Base-by-base conservation (phyloP, 768 basidiomycete genomes). In the Tephrocybe sp. region DNA sequence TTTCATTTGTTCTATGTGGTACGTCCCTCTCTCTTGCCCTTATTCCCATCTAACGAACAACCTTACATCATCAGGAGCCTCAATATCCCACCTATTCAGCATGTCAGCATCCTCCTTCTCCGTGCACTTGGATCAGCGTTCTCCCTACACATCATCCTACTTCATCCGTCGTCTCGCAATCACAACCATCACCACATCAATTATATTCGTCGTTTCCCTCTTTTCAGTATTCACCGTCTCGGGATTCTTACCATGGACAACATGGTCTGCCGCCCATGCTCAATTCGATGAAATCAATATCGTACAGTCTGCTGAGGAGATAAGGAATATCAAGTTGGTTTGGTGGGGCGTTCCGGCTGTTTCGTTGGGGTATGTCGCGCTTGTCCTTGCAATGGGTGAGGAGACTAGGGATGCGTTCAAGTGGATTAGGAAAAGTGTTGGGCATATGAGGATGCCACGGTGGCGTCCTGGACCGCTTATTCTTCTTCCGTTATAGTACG, bases 111-210 rank as follows among this genome's bases (percentile, higher is more conserved):
- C 56, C 2, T 50, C 51, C 12, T 70, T 73, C 50, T 60, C 61
- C 3, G 41, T 42, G 10, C 65, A 76, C 56, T 47, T 76, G 13
- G 72, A 76, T 55, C 59, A 74, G 1, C 70, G 72, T 13, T 69
- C 69, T 1, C 64, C 69, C 9, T 67, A 78, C 39, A 73, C 69
- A 9, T 68, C 71, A 7, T 71, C 72, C 6, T 63, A 72, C 9
- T 88, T 86, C 61, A 57, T 80, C 27, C 80, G 86, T 16, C 76
- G 83, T 7, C 68, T 86, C 47, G 64, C 74, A 2, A 70, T 80
- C 21, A 73, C 75, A 8, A 58, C 75, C 18, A 54, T 72, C 16
- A 76, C 79, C 45, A 69, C 79, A 16, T 43, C 64, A 1, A 57
- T 72, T 13, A 69, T 75, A n/a, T 57, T 75, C n/a, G 54, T 76